Base-by-base conservation (phyloP, 345 rosid species). In the Lumnitzera littorea region DNA sequence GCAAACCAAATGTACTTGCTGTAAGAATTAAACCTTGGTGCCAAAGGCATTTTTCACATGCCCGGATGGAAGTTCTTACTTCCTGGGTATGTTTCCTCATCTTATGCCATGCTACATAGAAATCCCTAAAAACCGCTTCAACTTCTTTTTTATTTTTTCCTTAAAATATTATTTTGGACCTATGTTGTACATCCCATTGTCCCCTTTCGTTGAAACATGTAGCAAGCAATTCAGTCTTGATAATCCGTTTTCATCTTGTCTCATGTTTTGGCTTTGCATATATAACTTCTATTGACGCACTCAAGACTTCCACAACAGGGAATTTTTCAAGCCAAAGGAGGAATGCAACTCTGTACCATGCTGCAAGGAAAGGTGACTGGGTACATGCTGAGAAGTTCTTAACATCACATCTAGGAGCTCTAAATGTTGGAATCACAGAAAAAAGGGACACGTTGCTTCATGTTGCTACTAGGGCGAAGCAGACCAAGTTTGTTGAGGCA, bases 291-390 rank as follows among this genome's bases (percentile, higher is more conserved):
- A 4, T 52, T 52, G 25, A 25, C 55, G 9, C 25, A 23, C 55
- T 16, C 9, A 52, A 13, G 25, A 27, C 20, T 52, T 17, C 25
- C 13, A 25, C 17, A 13, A 47, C 56, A 58, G 59, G 59, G 46
- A 60, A 8, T 0, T 24, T 16, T 0, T 8, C 62, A 53, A 48
- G 9, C 23, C 13, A 16, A 4, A 25, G 53, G 31, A 43, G 70
- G 50, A 65, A 67, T 60, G 71, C 67, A 12, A 76, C 81, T 16
- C 62, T 78, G 47, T 71, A 65, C 56, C 81, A 66, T 10, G 70
- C 83, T 16, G 70, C 80, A 15, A 57, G 70, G 24, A 74, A 71
- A 67, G 82, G 80, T 65, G 68, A 80, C 10, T 76, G 82, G 83
- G 60, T 50, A 65, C 67, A 31, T 27, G 87, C 74, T 12, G 66